Conservation (phyloP, 139 green algal genomes). For the Chlamydomonas incerta region DNA sequence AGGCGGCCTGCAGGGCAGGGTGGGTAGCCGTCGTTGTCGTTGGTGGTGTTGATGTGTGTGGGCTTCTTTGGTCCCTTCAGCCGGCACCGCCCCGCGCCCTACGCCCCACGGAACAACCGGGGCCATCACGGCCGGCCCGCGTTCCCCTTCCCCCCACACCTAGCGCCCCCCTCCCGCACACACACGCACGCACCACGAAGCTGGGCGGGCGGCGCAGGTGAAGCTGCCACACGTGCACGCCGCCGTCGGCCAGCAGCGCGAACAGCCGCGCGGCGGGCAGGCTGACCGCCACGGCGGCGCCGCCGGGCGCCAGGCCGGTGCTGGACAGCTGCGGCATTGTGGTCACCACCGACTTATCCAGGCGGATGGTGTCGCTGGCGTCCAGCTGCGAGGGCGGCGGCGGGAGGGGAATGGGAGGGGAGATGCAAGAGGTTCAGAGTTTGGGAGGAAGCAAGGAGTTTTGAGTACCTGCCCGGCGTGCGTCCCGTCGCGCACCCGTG, state of each 20-base stretch:
- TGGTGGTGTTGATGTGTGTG: no score
- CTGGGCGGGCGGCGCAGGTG: constrained; percentile 48
- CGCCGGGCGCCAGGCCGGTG: constrained; percentile 16
- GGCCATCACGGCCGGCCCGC: no score
- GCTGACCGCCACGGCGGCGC: background rate
- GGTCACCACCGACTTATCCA: constrained; percentile 42
- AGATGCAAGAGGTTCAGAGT: no score
- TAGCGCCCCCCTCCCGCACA: background rate
- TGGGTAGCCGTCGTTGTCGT: no score
- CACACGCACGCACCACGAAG: constrained; percentile 38
- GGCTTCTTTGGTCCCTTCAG: background rate
- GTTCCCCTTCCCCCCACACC: no score
- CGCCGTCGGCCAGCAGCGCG: constrained; percentile 45
- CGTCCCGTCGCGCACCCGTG: no score
- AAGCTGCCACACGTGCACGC: constrained; percentile 51
- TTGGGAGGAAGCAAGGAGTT: no score
- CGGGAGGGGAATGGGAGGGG: no score
- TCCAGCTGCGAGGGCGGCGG: no score
- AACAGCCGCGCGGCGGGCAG: constrained; percentile 43
- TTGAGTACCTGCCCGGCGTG: no score
- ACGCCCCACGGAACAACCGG: no score
- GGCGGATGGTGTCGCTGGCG: constrained; percentile 2
- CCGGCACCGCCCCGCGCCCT: background rate
- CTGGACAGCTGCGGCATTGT: constrained; percentile 49
- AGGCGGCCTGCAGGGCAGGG: constrained; percentile 22